phyloP scores from a whole-genome alignment of 371 early-diverging fungal species.

The Actinomortierella wolfii region DNA sequence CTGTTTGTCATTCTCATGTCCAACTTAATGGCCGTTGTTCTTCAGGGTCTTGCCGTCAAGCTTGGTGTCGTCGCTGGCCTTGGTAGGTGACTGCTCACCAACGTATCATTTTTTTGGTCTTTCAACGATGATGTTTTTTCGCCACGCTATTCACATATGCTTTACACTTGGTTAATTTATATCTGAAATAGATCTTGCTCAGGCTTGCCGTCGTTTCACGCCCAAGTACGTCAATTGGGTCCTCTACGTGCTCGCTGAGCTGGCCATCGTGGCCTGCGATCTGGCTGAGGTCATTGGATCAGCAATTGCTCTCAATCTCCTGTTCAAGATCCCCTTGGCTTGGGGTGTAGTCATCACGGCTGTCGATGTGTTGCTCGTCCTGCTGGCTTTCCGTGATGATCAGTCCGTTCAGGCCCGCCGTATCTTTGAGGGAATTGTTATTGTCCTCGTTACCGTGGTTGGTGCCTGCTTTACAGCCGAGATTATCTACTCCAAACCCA shows the following conservation, averaged over 20 bases:
- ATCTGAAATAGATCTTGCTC: conserved; percentile 63
- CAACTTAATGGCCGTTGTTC: conserved; percentile 75
- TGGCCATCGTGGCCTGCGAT: conserved; percentile 79
- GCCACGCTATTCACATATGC: too few species aligned
- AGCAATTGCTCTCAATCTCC: conserved; percentile 80
- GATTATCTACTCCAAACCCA: conserved; percentile 63
- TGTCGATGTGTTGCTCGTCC: conserved; percentile 75
- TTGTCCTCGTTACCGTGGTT: conserved; percentile 69
- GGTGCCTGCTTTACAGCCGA: conserved; percentile 71
- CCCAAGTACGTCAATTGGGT: conserved; percentile 59
- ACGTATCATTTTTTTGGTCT: conserved; percentile 3
- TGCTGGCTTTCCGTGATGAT: conserved; percentile 67
- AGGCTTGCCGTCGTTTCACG: conserved; percentile 64
- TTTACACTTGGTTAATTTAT: too few species aligned
- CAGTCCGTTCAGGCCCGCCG: conserved; percentile 56
- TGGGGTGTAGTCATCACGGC: conserved; percentile 83
- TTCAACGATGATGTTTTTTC: not conserved
- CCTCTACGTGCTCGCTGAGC: conserved; percentile 73
- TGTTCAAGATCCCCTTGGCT: conserved; percentile 73
- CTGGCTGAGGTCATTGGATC: conserved; percentile 87
- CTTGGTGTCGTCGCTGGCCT: conserved; percentile 78
- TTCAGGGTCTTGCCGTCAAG: conserved; percentile 79
- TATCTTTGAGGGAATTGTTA: conserved; percentile 70
- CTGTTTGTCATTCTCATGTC: conserved; percentile 78
- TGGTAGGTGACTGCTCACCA: conserved; percentile 32